Conservation (phyloP, 2,329 filamentous ascomycete genomes). For the Parastagonospora avenae region DNA sequence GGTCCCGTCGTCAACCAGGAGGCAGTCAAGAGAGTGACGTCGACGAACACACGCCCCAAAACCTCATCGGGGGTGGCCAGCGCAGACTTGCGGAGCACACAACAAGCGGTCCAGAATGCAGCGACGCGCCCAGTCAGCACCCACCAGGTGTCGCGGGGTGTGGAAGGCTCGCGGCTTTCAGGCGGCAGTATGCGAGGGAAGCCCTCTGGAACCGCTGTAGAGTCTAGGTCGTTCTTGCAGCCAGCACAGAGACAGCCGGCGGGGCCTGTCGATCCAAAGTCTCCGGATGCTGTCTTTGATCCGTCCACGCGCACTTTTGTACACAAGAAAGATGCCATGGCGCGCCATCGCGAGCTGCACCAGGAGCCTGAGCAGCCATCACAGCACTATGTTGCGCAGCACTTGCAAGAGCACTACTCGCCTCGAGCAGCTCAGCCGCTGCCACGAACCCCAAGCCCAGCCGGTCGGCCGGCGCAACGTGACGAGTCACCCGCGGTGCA, state of each 20-base stretch:
- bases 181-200: conserved; percentile 60
- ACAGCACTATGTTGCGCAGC: conserved; percentile 28
- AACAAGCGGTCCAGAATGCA: conserved; percentile 44
- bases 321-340: conserved; percentile 45
- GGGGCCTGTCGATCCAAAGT: conserved; percentile 43
- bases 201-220: conserved; percentile 56
- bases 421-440: conserved; percentile 10
- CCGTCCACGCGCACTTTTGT: conserved; percentile 45
- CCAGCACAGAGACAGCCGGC: conserved; percentile 17
- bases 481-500: conserved; percentile 13
- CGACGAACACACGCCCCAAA: conserved; percentile 30
- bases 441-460: conserved; percentile 25
- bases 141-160: conserved; percentile 39
- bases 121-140: conserved; percentile 50
- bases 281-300: conserved; percentile 43
- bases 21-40: conserved; percentile 32
- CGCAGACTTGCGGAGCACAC: conserved; percentile 26
- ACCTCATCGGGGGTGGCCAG: conserved; percentile 28
- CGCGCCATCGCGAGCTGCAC: conserved; percentile 36
- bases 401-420: conserved; percentile 17
- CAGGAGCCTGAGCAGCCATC: conserved; percentile 29
- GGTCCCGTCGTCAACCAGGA: conserved; percentile 43
- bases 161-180: conserved; percentile 49
- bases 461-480: conserved; percentile 16
- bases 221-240: conserved; percentile 21